These are phyloP conservation scores for Backusella circina DNA, from an alignment of 192 early-diverging fungal species.

Conservation along the genomic window DNA sequence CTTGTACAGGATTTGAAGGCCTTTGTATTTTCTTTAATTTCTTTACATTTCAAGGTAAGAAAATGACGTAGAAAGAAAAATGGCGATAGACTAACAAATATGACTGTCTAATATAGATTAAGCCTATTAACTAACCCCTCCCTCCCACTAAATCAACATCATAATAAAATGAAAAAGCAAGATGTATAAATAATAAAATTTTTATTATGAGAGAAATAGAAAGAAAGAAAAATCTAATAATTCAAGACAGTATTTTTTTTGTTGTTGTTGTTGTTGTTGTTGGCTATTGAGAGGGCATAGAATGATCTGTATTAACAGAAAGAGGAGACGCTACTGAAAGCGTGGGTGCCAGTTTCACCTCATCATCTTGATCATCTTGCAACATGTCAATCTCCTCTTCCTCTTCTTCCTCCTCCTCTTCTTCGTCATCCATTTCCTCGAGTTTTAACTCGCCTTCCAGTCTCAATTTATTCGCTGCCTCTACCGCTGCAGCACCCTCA, in stretches of 20 bases:
- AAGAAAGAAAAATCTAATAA: neutral
- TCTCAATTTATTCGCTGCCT: slow-evolving; percentile 7
- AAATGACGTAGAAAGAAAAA: neutral
- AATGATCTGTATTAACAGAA: slow-evolving; percentile 1
- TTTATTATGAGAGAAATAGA: neutral
- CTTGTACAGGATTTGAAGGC: slow-evolving; percentile 98
- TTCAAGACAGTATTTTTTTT: neutral
- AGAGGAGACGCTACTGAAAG: neutral
- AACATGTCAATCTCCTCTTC: slow-evolving; percentile 26
- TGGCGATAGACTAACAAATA: neutral
- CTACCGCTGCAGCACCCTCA: slow-evolving; percentile 15
- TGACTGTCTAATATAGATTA: slow-evolving; percentile 20
- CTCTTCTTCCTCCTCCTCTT: slow-evolving; percentile 9
- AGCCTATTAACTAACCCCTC: slow-evolving; percentile 24
- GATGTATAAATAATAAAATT: neutral
- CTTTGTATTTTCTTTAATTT: slow-evolving; percentile 91
- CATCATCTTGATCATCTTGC: slow-evolving; percentile 20
- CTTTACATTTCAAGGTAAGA: slow-evolving; percentile 92
- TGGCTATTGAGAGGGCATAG: neutral
- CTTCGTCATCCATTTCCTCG: slow-evolving; percentile 9
- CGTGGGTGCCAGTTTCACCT: neutral
- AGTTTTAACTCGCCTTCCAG: neutral
- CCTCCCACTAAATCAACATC: neutral
- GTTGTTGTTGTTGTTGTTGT: too few species aligned
- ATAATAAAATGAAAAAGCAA: neutral